Base-by-base conservation (phyloP, 2,329 filamentous ascomycete species). In the Ramichloridium luteum region DNA sequence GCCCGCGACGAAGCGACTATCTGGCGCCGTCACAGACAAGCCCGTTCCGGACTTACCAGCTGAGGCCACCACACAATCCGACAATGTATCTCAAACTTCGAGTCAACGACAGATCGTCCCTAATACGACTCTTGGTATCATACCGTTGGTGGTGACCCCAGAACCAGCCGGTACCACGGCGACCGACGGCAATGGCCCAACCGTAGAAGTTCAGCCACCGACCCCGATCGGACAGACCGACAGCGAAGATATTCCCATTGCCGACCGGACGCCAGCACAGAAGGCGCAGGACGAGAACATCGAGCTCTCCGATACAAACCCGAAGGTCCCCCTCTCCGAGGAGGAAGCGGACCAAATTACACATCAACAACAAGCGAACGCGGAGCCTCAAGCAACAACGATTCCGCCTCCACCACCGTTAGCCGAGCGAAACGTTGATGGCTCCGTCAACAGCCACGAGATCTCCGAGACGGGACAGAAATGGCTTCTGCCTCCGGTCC, bases 401-500 rank as follows among this genome's bases (percentile, higher is more conserved):
- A 41, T 74, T 5, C 70, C 71, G 22, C 69, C 70, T 13, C 71
- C 72, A 2, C 70, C 69, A 23, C 69, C 71, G 3, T 50, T 66
- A 23, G 57, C 58, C 35, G 15, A 34, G 39, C 15, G 34, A 33
- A 23, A 23, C 13, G 39, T 35, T 29, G 41, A 45, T 27, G 36
- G 37, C 13, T 33, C 38, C 30, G 30, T 37, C 34, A 31, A 30
- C 14, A 49, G 44, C 28, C 44, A 58, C 41, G 30, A 49, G 2
- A 36, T 39, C 10, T 49, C 47, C 10, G 57, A 61, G 27, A 56
- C 69, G 48, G 60, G 66, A 30, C 73, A 72, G 43, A 76, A 77
- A 49, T 83, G 72, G 60, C 66, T 98, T 20, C 63, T 98, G 33
- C 85, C 85, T n/a, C 77, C 86, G 1, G 72, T 88, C 44, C 68